Evolutionary conservation across 192 early-diverging fungal genomes (phyloP), one percentile per base, ranked within the genome.

Genomic region (Coemansia sp.): DNA sequence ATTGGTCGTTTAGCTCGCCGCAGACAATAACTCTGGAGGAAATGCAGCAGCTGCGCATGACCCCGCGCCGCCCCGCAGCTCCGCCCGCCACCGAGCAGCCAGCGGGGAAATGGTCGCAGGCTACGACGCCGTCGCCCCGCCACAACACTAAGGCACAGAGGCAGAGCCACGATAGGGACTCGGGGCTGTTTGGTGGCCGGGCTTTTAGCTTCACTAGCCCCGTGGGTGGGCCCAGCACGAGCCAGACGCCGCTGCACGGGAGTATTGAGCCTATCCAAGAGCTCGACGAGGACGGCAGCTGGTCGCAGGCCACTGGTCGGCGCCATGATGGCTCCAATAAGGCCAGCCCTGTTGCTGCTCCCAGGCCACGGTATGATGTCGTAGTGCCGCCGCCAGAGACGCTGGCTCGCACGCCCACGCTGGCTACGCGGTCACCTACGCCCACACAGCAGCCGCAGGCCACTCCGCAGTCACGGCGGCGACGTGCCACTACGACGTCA

Each of bases 231-330:
- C 58, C 45, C 53, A 61, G 59, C 42, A 48, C 53, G 10, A 36
- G 63, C 55, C 61, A 64, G 6, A 61, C 68, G 11, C 48, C 33
- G 12, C 5, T 21, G 13, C 65, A 45, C 6, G 42, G 53, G 9
- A 59, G 76, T 4, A 76, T 82, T 26, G 79, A 68, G 79, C 79
- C 79, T 4, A 82, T 82, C 20, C 61, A 69, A 16, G 79, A 82
- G 13, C 59, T 72, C 8, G 66, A 64, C n/a, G 73, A 73, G 14
- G 73, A 76, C 3, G 64, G 59, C 18, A 65, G 64, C 42, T 63
- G 62, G 55, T 69, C 68, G 61, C 68, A 69, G 68, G 25, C 68
- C 0, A 35, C 62, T 0, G 68, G 61, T 12, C 60, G 26, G 2
- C 52, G 26, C 28, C 52, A 55, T 12, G 26, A 13, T 14, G 18